Evolutionary conservation across 257 asterid species (phyloP).

Genomic region (Capsicum pubescens): DNA sequence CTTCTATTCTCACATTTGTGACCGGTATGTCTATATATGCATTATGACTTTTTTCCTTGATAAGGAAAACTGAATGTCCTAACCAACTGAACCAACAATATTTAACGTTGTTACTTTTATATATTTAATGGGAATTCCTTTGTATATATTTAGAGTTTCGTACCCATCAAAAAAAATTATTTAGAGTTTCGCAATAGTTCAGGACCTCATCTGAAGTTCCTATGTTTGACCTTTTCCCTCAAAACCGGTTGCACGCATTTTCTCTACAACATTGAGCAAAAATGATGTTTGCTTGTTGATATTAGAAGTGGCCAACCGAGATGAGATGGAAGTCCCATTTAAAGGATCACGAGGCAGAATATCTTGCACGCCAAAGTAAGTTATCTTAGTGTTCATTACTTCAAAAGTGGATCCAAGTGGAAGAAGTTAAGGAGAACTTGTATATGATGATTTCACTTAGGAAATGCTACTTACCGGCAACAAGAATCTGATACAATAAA

Average conservation of each 20-base stretch:
- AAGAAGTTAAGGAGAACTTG: background rate
- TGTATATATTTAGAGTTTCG: background rate
- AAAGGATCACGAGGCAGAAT: background rate
- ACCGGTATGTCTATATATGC: background rate
- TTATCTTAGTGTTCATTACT: background rate
- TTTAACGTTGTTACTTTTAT: background rate
- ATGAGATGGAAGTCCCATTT: background rate
- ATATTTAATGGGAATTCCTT: background rate
- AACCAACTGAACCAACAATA: background rate
- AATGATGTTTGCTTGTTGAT: background rate
- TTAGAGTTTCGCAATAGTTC: background rate
- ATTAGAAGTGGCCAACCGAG: background rate
- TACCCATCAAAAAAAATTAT: background rate
- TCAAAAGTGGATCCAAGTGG: slow-evolving; percentile 20
- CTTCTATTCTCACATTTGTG: background rate
- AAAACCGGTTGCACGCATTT: background rate
- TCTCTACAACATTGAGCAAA: background rate
- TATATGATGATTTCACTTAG: background rate
- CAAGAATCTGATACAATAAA: slow-evolving; percentile 22
- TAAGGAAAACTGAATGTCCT: background rate
- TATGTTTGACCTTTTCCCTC: background rate
- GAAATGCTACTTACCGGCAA: slow-evolving; percentile 7
- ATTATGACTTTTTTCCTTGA: background rate
- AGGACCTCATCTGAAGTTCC: background rate
- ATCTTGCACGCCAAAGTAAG: background rate